Base-by-base conservation (phyloP, 768 basidiomycete genomes). In the Pulveroboletus sp. region DNA sequence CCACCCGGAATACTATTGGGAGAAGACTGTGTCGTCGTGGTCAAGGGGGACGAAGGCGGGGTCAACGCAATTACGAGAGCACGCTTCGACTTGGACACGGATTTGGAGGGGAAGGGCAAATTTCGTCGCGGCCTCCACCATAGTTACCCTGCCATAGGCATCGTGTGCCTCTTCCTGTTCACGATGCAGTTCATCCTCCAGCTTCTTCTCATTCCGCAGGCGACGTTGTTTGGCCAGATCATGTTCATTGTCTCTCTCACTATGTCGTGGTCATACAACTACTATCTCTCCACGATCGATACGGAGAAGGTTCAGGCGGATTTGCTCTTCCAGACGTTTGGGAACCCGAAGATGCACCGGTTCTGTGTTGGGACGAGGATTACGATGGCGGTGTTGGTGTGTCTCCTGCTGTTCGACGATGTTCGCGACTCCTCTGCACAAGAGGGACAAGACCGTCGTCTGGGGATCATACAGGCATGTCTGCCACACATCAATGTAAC, bases 161-260 rank as follows among this genome's bases (percentile, higher is more conserved):
- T 45, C 30, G 31, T 60, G 19, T 65, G 58, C 41, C 56, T 64
- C 14, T 50, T 64, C 42, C 45, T 70, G 10, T 56, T 67, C 41
- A 58, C 59, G 17, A 42, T 49, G 26, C 63, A 71, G 27, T 63
- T 67, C 51, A 51, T 71, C 38, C 49, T 58, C 20, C 65, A 70
- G 49, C 57, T 71, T 30, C 56, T 70, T 35, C 59, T 70, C 45
- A 57, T 68, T 23, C 68, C 68, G 1, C 64, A 67, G 27, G 63
- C 60, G n/a, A 53, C 56, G 5, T 42, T 68, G 4, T 67, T 71
- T 27, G 65, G 68, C 20, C 65, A 68, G 50, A 50, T 63, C 49
- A 61, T 70, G 63, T 68, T 70, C 43, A 37, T 71, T 23, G 5
- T 48, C 39, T 62, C 64, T 5, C 53, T 70, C 34, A 49, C 44